A percentile compares a stretch with the other conserved stretches of the same genome.
These are phyloP conservation scores for Phaeotremella fagi DNA, from an alignment of 768 basidiomycete genomes.

Conservation along the genomic window DNA sequence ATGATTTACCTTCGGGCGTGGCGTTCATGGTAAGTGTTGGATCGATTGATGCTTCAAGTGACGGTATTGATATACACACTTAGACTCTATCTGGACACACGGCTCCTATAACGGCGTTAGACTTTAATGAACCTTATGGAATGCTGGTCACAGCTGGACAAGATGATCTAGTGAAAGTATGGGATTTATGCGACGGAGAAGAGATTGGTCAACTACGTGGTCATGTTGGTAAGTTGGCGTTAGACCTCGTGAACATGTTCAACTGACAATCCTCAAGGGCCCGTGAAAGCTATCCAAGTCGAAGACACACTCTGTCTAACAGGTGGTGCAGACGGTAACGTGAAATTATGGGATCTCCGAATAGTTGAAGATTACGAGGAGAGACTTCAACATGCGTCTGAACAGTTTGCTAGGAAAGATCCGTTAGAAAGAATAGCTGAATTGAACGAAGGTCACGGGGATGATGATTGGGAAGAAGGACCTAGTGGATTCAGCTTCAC, in stretches of 20 bases:
- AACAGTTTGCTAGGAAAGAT: conserved; percentile 25
- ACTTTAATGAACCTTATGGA: conserved; percentile 96
- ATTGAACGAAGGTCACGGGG: conserved; percentile 18
- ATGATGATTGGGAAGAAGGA: conserved; percentile 40
- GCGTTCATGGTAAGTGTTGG: conserved; percentile 79
- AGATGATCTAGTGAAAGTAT: conserved; percentile 81
- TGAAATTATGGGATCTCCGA: conserved; percentile 86
- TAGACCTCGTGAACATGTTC: not conserved
- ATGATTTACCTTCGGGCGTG: conserved; percentile 84
- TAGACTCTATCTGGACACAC: conserved; percentile 79
- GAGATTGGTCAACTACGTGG: conserved; percentile 81
- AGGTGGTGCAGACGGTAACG: conserved; percentile 78
- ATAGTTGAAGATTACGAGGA: conserved; percentile 67
- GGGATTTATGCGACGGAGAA: conserved; percentile 87
- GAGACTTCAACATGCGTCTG: conserved; percentile 22
- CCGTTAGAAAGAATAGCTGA: conserved; percentile 41
- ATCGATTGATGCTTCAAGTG: not conserved
- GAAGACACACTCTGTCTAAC: conserved; percentile 87
- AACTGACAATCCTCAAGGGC: conserved; percentile 28
- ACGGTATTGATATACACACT: conserved; percentile 2
- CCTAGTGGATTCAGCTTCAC: conserved; percentile 22
- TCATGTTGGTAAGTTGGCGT: conserved; percentile 56
- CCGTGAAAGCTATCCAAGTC: conserved; percentile 84
- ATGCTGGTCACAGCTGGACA: conserved; percentile 84
- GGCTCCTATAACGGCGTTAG: conserved; percentile 77